Conservation (phyloP, 1,139 yeast species). For the Geotrichum aggregatum region DNA sequence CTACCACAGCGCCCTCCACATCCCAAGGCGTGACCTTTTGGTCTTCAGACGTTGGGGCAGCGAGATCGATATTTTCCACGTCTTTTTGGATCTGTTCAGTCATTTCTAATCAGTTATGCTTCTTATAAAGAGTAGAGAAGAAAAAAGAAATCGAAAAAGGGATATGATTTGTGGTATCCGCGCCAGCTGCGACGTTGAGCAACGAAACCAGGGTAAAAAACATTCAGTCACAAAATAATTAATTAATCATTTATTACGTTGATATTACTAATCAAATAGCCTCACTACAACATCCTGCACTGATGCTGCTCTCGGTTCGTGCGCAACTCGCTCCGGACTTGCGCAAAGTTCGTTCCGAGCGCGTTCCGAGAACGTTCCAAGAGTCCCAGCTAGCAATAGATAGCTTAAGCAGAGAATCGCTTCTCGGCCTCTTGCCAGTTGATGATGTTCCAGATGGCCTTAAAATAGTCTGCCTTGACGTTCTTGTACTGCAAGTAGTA, state of each 20-base stretch:
- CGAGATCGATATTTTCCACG: constrained; percentile 22
- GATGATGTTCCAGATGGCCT: constrained; percentile 94
- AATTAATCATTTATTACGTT: too few relatives aligned
- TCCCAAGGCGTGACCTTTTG: constrained; percentile 95
- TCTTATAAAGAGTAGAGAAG: neutral
- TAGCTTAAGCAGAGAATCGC: constrained; percentile 45
- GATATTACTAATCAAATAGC: too few relatives aligned
- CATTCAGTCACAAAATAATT: neutral
- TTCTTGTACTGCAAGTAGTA: constrained; percentile 94
- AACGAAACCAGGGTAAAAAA: too few relatives aligned
- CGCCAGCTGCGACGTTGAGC: too few relatives aligned
- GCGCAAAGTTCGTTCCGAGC: too few relatives aligned
- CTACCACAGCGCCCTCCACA: constrained; percentile 96
- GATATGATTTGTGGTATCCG: neutral
- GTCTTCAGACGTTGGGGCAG: constrained; percentile 20
- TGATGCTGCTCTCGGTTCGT: too few relatives aligned
- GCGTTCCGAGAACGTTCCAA: too few relatives aligned
- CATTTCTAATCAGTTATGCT: neutral
- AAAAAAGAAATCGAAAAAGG: neutral
- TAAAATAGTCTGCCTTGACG: constrained; percentile 90
- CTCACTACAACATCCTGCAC: too few relatives aligned
- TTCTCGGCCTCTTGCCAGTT: constrained; percentile 94
- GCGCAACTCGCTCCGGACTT: too few relatives aligned
- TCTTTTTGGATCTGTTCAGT: constrained; percentile 22
- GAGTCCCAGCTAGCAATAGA: too few relatives aligned